A percentile compares a stretch with the other conserved stretches of the same genome.
Evolutionary conservation across 2,329 filamentous ascomycete genomes (phyloP).

Genomic region (Cercospora nicotianae): DNA sequence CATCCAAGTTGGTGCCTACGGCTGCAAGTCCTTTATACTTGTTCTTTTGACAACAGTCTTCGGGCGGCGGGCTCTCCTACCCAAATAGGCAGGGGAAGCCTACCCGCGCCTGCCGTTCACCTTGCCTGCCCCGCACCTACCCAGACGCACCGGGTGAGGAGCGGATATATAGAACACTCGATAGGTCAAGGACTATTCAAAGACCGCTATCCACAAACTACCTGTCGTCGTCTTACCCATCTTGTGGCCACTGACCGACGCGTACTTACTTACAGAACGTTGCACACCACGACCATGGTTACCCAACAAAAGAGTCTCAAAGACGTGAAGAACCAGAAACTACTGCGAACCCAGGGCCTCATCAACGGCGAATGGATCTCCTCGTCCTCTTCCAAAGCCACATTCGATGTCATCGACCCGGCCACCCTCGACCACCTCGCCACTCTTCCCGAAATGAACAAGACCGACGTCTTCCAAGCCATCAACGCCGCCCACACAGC

Average conservation of each 20-base stretch:
- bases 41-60: not conserved
- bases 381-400: conserved; percentile 47
- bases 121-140: conserved; percentile 6
- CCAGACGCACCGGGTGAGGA: not conserved
- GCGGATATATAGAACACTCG: not conserved
- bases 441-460: conserved; percentile 31
- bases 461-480: conserved; percentile 25
- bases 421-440: conserved; percentile 27
- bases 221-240: not conserved
- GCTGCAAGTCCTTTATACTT: not conserved
- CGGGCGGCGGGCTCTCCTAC: conserved; percentile 1
- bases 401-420: conserved; percentile 33
- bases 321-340: conserved; percentile 26
- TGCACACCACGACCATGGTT: conserved; percentile 8
- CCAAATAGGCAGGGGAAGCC: conserved; percentile 1
- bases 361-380: conserved; percentile 33
- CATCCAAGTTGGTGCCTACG: not conserved
- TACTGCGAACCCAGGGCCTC: conserved; percentile 25
- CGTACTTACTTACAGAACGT: not conserved
- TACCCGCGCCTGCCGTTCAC: not conserved
- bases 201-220: not conserved
- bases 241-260: not conserved
- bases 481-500: conserved; percentile 27
- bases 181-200: conserved; percentile 3
- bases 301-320: conserved; percentile 20